These are phyloP conservation scores for Sergeia podlipaevii DNA, from an alignment of 208 protist genomes.

Conservation along the genomic window DNA sequence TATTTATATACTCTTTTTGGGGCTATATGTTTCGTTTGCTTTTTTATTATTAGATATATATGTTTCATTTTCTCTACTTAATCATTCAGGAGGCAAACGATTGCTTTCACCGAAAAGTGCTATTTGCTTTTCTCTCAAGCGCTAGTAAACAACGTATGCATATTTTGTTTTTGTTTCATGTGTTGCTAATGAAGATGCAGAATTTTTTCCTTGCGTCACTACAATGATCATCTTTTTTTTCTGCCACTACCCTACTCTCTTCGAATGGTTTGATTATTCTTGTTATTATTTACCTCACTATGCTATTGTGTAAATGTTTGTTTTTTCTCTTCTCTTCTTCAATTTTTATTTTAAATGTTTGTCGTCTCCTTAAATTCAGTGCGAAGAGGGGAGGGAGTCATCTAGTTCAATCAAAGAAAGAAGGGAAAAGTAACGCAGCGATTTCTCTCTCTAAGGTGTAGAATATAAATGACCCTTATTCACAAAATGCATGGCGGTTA, in stretches of 20 bases:
- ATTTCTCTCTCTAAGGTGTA: background rate
- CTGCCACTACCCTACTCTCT: conserved; percentile 4
- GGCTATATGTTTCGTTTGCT: background rate
- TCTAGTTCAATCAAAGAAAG: too few relatives aligned
- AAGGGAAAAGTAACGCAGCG: too few relatives aligned
- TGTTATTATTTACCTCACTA: too few relatives aligned
- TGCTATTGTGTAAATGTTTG: background rate
- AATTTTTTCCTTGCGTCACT: background rate
- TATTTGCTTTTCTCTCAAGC: too few relatives aligned
- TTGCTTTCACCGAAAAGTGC: too few relatives aligned
- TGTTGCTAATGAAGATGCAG: too few relatives aligned
- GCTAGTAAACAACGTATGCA: too few relatives aligned
- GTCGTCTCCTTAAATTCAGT: background rate
- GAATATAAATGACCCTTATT: background rate
- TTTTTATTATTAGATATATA: background rate
- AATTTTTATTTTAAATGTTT: too few relatives aligned
- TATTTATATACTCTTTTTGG: conserved; percentile 12
- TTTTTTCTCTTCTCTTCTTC: background rate
- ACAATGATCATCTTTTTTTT: background rate
- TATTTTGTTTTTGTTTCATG: background rate
- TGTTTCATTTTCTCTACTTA: background rate
- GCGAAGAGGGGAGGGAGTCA: background rate
- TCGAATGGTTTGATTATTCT: background rate
- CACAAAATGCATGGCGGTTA: conserved; percentile 10
- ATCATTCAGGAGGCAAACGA: conserved; percentile 14